Conservation (phyloP, 1,284 basidiomycete genomes). For the Athelia psychrophila region DNA sequence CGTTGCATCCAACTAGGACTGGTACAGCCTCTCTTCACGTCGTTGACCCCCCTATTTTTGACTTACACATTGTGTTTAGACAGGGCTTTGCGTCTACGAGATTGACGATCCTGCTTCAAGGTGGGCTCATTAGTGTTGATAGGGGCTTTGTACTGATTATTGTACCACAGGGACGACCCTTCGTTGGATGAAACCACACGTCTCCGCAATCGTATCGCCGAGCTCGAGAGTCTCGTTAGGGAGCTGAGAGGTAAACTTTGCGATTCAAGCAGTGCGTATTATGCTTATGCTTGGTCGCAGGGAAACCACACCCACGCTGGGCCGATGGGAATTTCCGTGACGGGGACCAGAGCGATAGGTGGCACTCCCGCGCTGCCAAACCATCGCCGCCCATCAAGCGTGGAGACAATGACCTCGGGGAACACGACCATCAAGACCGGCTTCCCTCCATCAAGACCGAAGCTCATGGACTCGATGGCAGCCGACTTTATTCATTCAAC, state of each 20-base stretch:
- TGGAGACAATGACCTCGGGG: conserved; percentile 25
- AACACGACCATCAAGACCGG: neutral
- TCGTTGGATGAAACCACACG: conserved; percentile 80
- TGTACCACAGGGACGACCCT: conserved; percentile 70
- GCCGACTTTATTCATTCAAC: conserved; percentile 9
- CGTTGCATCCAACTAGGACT: conserved; percentile 81
- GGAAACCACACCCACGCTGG: conserved; percentile 82
- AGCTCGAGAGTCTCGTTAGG: conserved; percentile 85
- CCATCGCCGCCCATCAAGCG: conserved; percentile 40
- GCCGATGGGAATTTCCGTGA: conserved; percentile 74
- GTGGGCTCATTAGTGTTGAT: conserved; percentile 36
- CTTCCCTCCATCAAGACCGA: conserved; percentile 33
- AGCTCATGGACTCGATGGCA: conserved; percentile 16
- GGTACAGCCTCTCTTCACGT: conserved; percentile 37
- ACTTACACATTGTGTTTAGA: conserved; percentile 40
- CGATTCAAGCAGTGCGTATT: neutral
- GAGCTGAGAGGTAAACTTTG: conserved; percentile 62
- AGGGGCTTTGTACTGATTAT: conserved; percentile 6
- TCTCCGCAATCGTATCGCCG: conserved; percentile 81
- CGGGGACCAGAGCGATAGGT: conserved; percentile 75
- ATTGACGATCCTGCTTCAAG: conserved; percentile 83
- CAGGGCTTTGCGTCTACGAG: conserved; percentile 89
- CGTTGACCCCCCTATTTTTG: conserved; percentile 7
- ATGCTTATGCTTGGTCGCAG: conserved; percentile 30
- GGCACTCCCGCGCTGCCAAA: conserved; percentile 81